These are phyloP conservation scores for Polytrichum commune DNA, from an alignment of 225 moss, liverwort and hornwort species.

Conservation along the genomic window DNA sequence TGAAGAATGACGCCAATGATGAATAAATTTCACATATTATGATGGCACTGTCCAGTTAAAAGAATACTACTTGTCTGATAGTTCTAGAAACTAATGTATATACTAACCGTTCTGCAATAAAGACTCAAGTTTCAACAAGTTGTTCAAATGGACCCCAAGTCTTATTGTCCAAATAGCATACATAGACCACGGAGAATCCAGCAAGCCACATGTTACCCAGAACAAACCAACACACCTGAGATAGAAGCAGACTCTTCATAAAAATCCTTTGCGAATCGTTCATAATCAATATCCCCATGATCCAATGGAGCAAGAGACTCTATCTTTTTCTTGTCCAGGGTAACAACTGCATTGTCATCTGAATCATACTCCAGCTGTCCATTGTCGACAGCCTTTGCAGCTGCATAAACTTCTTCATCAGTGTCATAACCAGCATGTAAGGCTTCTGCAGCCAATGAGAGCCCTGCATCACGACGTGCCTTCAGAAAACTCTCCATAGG, in stretches of 20 bases:
- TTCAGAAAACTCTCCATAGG: conserved; percentile 93
- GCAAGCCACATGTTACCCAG: not conserved
- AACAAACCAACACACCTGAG: conserved; percentile 41
- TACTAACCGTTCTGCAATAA: too few relatives aligned
- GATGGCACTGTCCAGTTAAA: too few relatives aligned
- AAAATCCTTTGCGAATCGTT: conserved; percentile 67
- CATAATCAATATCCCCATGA: conserved; percentile 83
- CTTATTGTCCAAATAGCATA: too few relatives aligned
- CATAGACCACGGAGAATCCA: too few relatives aligned
- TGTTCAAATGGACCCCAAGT: too few relatives aligned
- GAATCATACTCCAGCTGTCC: conserved; percentile 92
- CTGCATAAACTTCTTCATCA: conserved; percentile 98
- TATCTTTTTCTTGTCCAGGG: conserved; percentile 78
- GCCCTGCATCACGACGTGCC: conserved; percentile 84
- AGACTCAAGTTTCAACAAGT: too few relatives aligned
- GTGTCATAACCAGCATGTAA: conserved; percentile 93
- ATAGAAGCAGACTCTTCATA: conserved; percentile 74
- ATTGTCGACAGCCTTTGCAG: conserved; percentile 96
- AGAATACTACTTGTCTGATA: too few relatives aligned
- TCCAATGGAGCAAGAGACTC: conserved; percentile 82
- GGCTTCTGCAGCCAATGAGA: conserved; percentile 94
- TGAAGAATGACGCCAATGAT: too few relatives aligned
- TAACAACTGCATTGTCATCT: conserved; percentile 96
- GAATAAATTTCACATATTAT: too few relatives aligned
- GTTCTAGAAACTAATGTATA: too few relatives aligned